Evolutionary conservation across 768 basidiomycete species (phyloP), one percentile per base, ranked within the genome.

Genomic region (Astraeus odoratus): DNA sequence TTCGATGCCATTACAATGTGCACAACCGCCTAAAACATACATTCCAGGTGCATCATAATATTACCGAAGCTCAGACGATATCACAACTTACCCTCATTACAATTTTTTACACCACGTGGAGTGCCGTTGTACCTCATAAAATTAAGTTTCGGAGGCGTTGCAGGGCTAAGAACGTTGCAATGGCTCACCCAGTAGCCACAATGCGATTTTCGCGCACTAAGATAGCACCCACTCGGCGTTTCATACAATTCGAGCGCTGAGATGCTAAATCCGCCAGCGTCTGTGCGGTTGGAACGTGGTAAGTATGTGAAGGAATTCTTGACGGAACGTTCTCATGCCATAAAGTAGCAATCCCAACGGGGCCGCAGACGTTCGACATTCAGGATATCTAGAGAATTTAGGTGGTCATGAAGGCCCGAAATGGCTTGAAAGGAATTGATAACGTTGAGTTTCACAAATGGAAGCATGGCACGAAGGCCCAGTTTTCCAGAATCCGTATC

Each of bases 331-430:
- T 20, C 45, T n/a, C 74, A 48, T 48, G 86, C 91, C 95, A 98
- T 98, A 63, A 98, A 98, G 65, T 98, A 98, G 0, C 83, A 80
- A 60, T 98, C 95, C 95, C 95, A 98, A 13, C 77, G 75, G 3
- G 95, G 95, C 38, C 95, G 73, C 23, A 96, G 65, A 44, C 89
- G 78, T 54, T 87, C 81, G 2, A 75, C 66, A 57, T 93, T 75
- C 26, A 81, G 57, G 6, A 97, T 63, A 58, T 94, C 71, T 31
- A 95, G 53, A 2, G 67, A 58, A 48, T 86, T 81, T 8, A 98
- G 67, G 57, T 94, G 70, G 10, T 57, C 51, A 54, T 82, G 67
- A 1, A 97, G 66, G 4, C 68, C 68, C n/a, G 67, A 48, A 13
- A 83, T 46, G 24, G 71, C 67, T 22, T 63, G 55, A 54, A 84